phyloP scores from a whole-genome alignment of 1,139 yeast species.

The Zygosaccharomyces sapae region DNA sequence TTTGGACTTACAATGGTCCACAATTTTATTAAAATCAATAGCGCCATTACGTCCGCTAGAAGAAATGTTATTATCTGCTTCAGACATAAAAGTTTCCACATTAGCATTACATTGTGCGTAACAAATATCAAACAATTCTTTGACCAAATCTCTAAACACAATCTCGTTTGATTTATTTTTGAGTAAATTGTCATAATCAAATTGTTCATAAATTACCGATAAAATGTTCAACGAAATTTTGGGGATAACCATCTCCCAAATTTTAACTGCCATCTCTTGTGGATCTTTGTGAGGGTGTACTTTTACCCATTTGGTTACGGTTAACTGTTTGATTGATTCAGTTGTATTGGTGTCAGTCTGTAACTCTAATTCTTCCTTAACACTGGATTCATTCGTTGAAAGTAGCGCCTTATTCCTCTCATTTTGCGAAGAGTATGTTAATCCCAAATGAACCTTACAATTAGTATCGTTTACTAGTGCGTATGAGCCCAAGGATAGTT shows the following conservation, averaged over 20 bases:
- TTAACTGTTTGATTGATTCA: slow-evolving; percentile 17
- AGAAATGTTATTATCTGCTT: background rate
- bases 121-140: slow-evolving; percentile 27
- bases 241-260: slow-evolving; percentile 33
- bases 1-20: slow-evolving; percentile 21
- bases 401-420: slow-evolving; percentile 9
- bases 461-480: slow-evolving; percentile 29
- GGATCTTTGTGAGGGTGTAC: slow-evolving; percentile 15
- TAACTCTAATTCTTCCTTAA: slow-evolving; percentile 12
- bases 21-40: slow-evolving; percentile 22
- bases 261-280: slow-evolving; percentile 24
- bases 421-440: slow-evolving; percentile 20
- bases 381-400: slow-evolving; percentile 13
- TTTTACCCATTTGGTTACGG: slow-evolving; percentile 22
- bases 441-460: slow-evolving; percentile 26
- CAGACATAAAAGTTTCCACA: slow-evolving; percentile 14
- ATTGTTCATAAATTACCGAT: slow-evolving; percentile 32
- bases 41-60: slow-evolving; percentile 3
- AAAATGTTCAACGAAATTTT: slow-evolving; percentile 31
- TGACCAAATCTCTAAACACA: slow-evolving; percentile 28
- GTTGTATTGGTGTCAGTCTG: slow-evolving; percentile 17
- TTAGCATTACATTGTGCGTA: slow-evolving; percentile 23
- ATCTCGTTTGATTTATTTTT: slow-evolving; percentile 21
- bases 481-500: slow-evolving; percentile 31
- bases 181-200: slow-evolving; percentile 26